These are phyloP conservation scores for Chaetomium cochliodes DNA, from an alignment of 495 filamentous ascomycete species.

Conservation along the genomic window DNA sequence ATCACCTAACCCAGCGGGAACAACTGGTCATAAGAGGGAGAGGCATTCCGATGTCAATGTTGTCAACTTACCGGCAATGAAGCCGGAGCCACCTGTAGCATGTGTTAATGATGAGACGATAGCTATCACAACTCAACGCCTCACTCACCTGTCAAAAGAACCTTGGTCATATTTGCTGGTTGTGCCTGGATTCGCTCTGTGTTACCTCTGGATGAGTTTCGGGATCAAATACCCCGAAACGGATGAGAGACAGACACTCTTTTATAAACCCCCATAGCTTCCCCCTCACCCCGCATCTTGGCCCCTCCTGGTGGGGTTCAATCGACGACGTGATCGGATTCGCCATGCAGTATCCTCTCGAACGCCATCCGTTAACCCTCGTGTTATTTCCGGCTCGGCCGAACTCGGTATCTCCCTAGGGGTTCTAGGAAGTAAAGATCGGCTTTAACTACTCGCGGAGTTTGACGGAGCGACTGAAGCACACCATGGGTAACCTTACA, in stretches of 20 bases:
- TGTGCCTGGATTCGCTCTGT: background rate
- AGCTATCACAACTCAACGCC: background rate
- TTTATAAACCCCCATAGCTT: background rate
- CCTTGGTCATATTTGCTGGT: slow-evolving; percentile 52
- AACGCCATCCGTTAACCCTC: background rate
- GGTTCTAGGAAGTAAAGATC: too few species aligned
- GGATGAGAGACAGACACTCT: background rate
- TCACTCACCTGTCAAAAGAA: slow-evolving; percentile 57
- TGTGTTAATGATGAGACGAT: background rate
- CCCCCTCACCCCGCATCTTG: background rate
- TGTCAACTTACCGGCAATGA: slow-evolving; percentile 47
- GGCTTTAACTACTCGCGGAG: too few species aligned
- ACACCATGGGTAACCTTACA: too few species aligned
- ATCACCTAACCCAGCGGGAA: background rate
- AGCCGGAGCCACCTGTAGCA: slow-evolving; percentile 47
- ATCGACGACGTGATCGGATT: background rate
- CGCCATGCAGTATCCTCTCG: background rate
- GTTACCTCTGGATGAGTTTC: background rate
- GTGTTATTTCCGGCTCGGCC: too few species aligned
- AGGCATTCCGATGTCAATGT: background rate
- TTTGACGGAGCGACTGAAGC: too few species aligned
- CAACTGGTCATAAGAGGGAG: background rate
- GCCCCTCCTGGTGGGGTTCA: background rate
- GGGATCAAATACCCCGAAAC: background rate
- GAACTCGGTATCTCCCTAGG: background rate